These are phyloP conservation scores for Cercospora sojina DNA, from an alignment of 2,329 filamentous ascomycete species.

Conservation along the genomic window DNA sequence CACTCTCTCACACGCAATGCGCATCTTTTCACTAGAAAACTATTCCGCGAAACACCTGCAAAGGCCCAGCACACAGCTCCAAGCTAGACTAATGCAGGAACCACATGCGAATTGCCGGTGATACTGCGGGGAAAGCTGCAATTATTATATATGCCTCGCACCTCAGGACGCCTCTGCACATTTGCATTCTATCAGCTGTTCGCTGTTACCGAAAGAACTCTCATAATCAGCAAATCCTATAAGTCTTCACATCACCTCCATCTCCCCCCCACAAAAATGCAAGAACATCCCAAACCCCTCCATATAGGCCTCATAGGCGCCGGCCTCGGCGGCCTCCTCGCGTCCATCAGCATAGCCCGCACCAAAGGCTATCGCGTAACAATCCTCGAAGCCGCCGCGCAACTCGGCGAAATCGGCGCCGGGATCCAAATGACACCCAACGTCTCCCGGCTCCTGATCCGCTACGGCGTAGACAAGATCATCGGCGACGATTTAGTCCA, in stretches of 20 bases:
- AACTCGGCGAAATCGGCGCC: conserved; percentile 40
- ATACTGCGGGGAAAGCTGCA: neutral
- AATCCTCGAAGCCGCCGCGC: conserved; percentile 41
- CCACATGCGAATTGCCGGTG: neutral
- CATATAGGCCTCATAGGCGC: conserved; percentile 34
- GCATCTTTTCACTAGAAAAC: no score
- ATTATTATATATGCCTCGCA: neutral
- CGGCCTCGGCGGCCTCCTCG: conserved; percentile 43
- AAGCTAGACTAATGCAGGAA: neutral
- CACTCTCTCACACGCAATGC: no score
- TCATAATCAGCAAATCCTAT: neutral
- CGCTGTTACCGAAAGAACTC: neutral
- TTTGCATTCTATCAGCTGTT: neutral
- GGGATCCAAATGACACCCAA: conserved; percentile 36
- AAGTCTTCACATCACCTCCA: neutral
- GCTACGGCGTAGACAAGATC: conserved; percentile 42
- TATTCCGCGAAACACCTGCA: neutral
- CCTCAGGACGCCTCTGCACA: neutral
- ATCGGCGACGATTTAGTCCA: conserved; percentile 46
- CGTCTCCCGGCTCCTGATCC: conserved; percentile 41
- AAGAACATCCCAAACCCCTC: conserved; percentile 1
- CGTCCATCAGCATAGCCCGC: conserved; percentile 42
- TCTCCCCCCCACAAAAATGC: neutral
- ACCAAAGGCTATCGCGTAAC: conserved; percentile 40
- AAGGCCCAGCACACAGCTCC: neutral